These are phyloP conservation scores for Penicillium frequentans DNA, from an alignment of 2,329 filamentous ascomycete genomes.

Conservation along the genomic window DNA sequence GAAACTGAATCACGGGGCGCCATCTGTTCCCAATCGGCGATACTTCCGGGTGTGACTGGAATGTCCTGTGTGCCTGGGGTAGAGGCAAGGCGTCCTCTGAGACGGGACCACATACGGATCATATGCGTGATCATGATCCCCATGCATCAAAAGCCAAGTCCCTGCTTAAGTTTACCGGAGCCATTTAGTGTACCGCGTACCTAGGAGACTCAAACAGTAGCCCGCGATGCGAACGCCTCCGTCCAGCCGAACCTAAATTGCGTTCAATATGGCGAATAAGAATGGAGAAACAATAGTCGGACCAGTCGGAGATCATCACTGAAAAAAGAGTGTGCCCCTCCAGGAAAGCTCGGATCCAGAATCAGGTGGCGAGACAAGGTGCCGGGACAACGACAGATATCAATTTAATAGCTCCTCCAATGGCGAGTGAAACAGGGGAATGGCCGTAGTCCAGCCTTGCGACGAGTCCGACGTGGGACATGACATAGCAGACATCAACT, in stretches of 20 bases:
- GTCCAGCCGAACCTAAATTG: constrained; percentile 21
- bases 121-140: background rate
- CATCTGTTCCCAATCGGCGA: constrained; percentile 11
- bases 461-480: constrained; percentile 21
- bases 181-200: background rate
- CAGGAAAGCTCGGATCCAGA: constrained; percentile 5
- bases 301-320: constrained; percentile 12
- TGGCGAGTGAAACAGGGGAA: constrained; percentile 13
- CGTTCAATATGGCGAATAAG: constrained; percentile 2
- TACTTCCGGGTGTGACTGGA: background rate
- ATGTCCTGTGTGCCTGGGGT: background rate
- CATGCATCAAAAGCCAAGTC: background rate
- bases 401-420: constrained; percentile 4
- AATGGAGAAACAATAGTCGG: background rate
- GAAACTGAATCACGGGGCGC: constrained; percentile 11
- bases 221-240: constrained; percentile 19
- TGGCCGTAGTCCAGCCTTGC: background rate
- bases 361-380: constrained; percentile 17
- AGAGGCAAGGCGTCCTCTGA: background rate
- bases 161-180: background rate
- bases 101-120: constrained; percentile 1
- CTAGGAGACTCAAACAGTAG: background rate
- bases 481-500: constrained; percentile 20
- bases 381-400: constrained; percentile 17
- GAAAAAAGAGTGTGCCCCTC: background rate